A percentile compares a stretch with the other conserved stretches of the same genome.
phyloP scores from a whole-genome alignment of 164 flowering plant genomes.

The Vitis cinerea region DNA sequence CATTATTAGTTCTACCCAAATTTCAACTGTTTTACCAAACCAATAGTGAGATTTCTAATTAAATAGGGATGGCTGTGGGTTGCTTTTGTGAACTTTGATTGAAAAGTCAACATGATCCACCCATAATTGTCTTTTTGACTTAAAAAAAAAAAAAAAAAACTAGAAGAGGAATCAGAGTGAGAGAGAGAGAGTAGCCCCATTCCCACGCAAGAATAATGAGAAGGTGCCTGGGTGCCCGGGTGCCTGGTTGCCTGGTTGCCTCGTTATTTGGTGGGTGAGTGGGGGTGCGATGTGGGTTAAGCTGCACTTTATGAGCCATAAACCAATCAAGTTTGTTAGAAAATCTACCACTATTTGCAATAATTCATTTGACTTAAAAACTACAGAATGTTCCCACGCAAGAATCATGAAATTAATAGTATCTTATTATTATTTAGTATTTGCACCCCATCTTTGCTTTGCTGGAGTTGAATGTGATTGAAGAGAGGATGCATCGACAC shows the following conservation, averaged over 20 bases:
- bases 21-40: conserved; percentile 2
- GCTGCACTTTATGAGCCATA: not conserved
- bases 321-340: not conserved
- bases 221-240: not conserved
- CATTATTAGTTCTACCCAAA: not conserved
- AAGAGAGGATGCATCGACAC: no score
- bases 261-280: conserved; percentile 10
- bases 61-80: not conserved
- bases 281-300: not conserved
- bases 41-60: not conserved
- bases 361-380: no score
- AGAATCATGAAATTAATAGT: no score
- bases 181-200: not conserved
- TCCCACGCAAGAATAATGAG: conserved; percentile 21
- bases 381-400: no score
- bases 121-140: conserved; percentile 16
- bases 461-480: no score
- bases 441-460: no score
- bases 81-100: conserved; percentile 1
- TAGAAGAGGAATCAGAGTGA: no score
- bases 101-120: conserved; percentile 19
- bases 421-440: no score
- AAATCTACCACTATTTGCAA: not conserved
- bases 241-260: not conserved
- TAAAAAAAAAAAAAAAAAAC: not conserved